These are phyloP conservation scores for Penicillium thymicola DNA, from an alignment of 2,329 filamentous ascomycete genomes.

Conservation along the genomic window DNA sequence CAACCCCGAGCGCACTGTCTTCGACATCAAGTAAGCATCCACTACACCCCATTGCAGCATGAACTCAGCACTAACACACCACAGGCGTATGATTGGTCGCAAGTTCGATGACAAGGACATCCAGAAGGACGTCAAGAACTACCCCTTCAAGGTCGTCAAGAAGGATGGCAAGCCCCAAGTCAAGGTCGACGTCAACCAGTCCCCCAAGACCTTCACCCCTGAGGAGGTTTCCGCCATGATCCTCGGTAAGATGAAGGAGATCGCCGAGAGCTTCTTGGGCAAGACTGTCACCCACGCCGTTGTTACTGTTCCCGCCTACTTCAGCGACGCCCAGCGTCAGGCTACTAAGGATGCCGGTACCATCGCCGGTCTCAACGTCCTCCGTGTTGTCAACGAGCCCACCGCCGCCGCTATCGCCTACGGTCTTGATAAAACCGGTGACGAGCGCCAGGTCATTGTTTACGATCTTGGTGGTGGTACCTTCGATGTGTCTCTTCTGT, in stretches of 20 bases:
- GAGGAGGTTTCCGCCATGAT: slow-evolving; percentile 68
- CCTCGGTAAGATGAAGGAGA: slow-evolving; percentile 65
- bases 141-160: slow-evolving; percentile 90
- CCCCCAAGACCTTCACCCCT: slow-evolving; percentile 61
- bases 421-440: slow-evolving; percentile 81
- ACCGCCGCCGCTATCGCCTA: slow-evolving; percentile 94
- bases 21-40: slow-evolving; percentile 73
- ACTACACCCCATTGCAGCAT: background rate
- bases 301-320: slow-evolving; percentile 94
- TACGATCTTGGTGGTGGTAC: slow-evolving; percentile 94
- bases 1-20: slow-evolving; percentile 74
- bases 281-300: slow-evolving; percentile 63
- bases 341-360: slow-evolving; percentile 92
- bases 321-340: slow-evolving; percentile 97
- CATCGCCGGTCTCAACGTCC: slow-evolving; percentile 90
- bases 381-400: slow-evolving; percentile 95
- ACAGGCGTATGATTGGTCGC: slow-evolving; percentile 79
- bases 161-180: slow-evolving; percentile 88
- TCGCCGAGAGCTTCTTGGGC: slow-evolving; percentile 60
- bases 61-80: slow-evolving; percentile 30
- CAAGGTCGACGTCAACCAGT: slow-evolving; percentile 60
- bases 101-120: slow-evolving; percentile 82
- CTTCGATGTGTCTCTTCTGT: slow-evolving; percentile 90
- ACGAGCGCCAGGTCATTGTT: slow-evolving; percentile 84
- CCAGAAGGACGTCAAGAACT: slow-evolving; percentile 94